Conservation (phyloP, 225 moss, liverwort and hornwort species). For the Straminergon stramineum region DNA sequence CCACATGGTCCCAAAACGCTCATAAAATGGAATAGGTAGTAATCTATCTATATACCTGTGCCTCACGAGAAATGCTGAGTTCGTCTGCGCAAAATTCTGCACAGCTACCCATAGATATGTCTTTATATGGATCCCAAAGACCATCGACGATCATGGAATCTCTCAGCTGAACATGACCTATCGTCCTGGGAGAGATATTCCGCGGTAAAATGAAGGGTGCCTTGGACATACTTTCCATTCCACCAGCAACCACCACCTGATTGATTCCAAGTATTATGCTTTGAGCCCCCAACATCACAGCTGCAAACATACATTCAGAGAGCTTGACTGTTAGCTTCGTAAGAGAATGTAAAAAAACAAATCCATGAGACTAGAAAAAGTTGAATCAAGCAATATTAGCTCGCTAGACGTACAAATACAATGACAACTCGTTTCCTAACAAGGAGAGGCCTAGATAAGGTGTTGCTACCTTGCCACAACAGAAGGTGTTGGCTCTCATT, state of each 20-base stretch:
- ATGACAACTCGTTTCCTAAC: background rate
- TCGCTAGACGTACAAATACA: background rate
- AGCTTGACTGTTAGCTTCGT: background rate
- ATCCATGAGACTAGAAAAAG: background rate
- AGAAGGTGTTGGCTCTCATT: background rate
- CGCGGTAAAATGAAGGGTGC: slow-evolving; percentile 62
- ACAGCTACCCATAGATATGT: slow-evolving; percentile 71
- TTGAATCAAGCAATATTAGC: background rate
- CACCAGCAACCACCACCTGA: slow-evolving; percentile 69
- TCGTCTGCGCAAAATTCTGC: slow-evolving; percentile 64
- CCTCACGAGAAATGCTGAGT: slow-evolving; percentile 59
- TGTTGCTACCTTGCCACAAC: background rate
- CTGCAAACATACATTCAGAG: slow-evolving; percentile 16
- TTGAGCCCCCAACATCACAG: slow-evolving; percentile 92
- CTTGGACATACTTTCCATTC: slow-evolving; percentile 96
- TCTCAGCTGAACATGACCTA: slow-evolving; percentile 57
- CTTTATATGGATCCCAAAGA: slow-evolving; percentile 71
- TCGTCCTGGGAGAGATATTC: slow-evolving; percentile 22
- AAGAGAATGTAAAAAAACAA: background rate
- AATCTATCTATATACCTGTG: slow-evolving; percentile 44
- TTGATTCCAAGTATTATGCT: slow-evolving; percentile 76
- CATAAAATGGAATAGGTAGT: background rate
- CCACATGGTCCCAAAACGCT: background rate
- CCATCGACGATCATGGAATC: slow-evolving; percentile 75
- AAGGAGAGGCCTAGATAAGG: background rate